Conservation (phyloP, 148 eudicot genomes). For the Rheum nobile region DNA sequence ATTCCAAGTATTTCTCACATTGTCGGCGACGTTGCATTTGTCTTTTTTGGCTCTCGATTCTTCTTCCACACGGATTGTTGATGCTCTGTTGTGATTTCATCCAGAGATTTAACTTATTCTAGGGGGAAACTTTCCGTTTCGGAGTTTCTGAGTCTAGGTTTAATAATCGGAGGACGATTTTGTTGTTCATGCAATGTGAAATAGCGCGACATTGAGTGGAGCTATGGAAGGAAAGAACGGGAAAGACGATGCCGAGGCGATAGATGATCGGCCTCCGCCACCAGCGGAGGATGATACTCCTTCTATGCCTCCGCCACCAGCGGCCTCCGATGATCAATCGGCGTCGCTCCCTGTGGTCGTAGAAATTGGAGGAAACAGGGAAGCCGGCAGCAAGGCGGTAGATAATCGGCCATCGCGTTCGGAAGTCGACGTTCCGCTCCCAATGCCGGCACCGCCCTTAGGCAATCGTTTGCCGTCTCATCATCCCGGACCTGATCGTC, state of each 20-base stretch:
- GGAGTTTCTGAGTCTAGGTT: background rate
- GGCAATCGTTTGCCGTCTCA: background rate
- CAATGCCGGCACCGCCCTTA: background rate
- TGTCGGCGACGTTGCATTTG: background rate
- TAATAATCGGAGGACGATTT: background rate
- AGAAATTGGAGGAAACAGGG: background rate
- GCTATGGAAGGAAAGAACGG: background rate
- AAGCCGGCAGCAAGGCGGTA: background rate
- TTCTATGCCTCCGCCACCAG: background rate
- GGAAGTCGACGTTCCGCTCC: background rate
- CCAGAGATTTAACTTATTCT: background rate
- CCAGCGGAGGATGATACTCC: background rate
- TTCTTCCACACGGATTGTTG: background rate
- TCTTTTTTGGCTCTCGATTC: background rate
- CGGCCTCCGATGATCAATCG: background rate
- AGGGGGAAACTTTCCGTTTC: background rate
- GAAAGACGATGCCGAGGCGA: background rate
- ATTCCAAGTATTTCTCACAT: background rate
- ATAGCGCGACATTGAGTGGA: background rate
- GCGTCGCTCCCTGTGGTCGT: background rate
- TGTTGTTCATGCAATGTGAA: background rate
- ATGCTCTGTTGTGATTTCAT: background rate
- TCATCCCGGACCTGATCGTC: background rate
- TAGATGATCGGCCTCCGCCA: background rate
- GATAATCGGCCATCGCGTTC: background rate